Conservation (phyloP, 331 rosid species). For the Rhamnella rubrinervis region DNA sequence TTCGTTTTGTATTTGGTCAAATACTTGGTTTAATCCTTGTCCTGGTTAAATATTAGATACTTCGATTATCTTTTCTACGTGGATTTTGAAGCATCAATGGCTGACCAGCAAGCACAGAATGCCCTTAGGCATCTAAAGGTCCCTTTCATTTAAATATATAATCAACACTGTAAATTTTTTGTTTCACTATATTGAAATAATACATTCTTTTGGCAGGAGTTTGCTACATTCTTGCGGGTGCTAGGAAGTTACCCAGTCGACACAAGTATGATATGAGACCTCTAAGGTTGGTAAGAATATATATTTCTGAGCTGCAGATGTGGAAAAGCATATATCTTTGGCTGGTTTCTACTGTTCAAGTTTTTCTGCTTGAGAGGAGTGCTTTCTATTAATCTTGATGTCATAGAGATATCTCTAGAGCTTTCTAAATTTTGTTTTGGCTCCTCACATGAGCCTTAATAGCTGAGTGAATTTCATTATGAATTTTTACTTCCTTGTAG, state of each 20-base stretch:
- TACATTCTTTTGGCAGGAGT: conserved; percentile 58
- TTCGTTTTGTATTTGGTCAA: conserved; percentile 11
- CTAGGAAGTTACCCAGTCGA: conserved; percentile 98
- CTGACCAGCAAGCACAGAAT: conserved; percentile 85
- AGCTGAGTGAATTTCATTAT: not conserved
- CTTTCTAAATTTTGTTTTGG: not conserved
- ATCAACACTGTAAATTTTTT: conserved; percentile 16
- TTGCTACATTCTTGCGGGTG: conserved; percentile 92
- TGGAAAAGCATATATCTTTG: not conserved
- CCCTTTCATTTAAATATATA: conserved; percentile 23
- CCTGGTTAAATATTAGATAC: conserved; percentile 50
- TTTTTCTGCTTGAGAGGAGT: no score
- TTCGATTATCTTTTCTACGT: conserved; percentile 93
- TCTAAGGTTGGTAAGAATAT: conserved; percentile 29
- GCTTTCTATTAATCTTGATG: no score
- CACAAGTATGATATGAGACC: conserved; percentile 48
- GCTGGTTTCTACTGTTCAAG: not conserved
- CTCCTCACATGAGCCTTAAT: not conserved
- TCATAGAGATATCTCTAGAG: no score
- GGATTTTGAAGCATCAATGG: conserved; percentile 98
- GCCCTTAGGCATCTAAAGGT: conserved; percentile 84
- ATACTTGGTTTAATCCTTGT: not conserved
- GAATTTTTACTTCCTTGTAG: not conserved
- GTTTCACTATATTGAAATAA: conserved; percentile 12
- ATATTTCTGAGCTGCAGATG: conserved; percentile 13